These are phyloP conservation scores for Diplocarpon rosae DNA, from an alignment of 2,329 filamentous ascomycete species.

Conservation along the genomic window DNA sequence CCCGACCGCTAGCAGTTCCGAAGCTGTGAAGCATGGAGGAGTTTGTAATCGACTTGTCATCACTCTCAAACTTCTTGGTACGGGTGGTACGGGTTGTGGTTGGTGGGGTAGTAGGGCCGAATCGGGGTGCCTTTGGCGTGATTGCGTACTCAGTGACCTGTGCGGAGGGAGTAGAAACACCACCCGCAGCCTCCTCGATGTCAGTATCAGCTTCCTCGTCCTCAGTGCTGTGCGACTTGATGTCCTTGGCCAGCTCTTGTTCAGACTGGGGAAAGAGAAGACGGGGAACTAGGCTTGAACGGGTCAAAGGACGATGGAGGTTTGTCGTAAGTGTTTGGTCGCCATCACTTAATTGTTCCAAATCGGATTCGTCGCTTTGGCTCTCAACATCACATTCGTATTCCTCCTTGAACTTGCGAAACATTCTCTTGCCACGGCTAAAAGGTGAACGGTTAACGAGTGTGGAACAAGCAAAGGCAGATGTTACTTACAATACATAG, in stretches of 20 bases:
- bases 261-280: conserved; percentile 49
- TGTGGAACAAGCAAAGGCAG: not conserved
- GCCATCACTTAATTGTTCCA: conserved; percentile 20
- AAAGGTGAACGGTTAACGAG: conserved; percentile 22
- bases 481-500: conserved; percentile 62
- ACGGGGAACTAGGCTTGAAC: conserved; percentile 60
- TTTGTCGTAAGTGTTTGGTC: conserved; percentile 21
- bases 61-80: conserved; percentile 35
- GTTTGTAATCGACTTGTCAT: conserved; percentile 10
- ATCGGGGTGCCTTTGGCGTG: conserved; percentile 46
- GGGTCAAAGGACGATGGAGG: conserved; percentile 41
- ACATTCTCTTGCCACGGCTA: conserved; percentile 71
- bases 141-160: conserved; percentile 26
- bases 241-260: conserved; percentile 43
- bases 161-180: conserved; percentile 21
- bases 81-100: conserved; percentile 50
- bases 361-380: conserved; percentile 18
- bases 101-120: conserved; percentile 50
- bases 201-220: conserved; percentile 43
- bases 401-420: conserved; percentile 43
- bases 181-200: conserved; percentile 31
- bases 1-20: conserved; percentile 8
- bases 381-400: conserved; percentile 20
- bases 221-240: conserved; percentile 49
- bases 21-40: conserved; percentile 27